phyloP scores from a whole-genome alignment of 2,329 filamentous ascomycete genomes.

The Anthostomella pinea region DNA sequence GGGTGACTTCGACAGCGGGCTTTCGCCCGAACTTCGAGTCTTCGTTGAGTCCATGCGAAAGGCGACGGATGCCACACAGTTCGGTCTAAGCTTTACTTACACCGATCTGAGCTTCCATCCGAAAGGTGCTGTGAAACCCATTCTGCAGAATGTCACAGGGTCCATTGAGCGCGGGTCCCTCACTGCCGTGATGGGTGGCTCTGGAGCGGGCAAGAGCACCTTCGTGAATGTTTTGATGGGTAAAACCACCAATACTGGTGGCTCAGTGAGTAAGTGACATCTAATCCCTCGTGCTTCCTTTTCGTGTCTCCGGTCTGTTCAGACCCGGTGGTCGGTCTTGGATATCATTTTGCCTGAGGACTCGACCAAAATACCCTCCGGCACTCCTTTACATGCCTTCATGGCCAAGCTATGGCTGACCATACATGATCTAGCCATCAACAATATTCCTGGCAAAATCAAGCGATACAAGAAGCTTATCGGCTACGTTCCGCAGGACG shows the following conservation, averaged over 20 bases:
- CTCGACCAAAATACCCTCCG: no score
- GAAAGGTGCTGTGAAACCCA: conserved; percentile 40
- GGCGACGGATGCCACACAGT: conserved; percentile 47
- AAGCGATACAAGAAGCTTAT: conserved; percentile 57
- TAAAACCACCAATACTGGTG: conserved; percentile 49
- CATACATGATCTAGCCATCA: conserved; percentile 36
- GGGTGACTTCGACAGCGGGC: conserved; percentile 29
- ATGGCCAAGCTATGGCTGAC: background rate
- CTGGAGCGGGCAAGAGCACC: conserved; percentile 58
- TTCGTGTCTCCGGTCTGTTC: no score
- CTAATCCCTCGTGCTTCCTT: no score
- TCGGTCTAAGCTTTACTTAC: conserved; percentile 54
- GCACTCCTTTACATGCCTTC: background rate
- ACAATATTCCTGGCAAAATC: conserved; percentile 47
- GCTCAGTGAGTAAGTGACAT: conserved; percentile 37
- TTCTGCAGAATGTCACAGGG: conserved; percentile 53
- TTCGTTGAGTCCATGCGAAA: conserved; percentile 53
- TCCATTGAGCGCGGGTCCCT: conserved; percentile 52
- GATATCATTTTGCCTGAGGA: no score
- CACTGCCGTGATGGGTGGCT: conserved; percentile 59
- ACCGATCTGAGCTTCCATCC: conserved; percentile 48
- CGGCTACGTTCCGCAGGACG: conserved; percentile 61
- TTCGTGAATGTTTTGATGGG: conserved; percentile 62
- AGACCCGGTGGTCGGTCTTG: no score
- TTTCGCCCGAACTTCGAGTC: conserved; percentile 40